These are phyloP conservation scores for Leishmania arabica DNA, from an alignment of 208 protist species.

Conservation along the genomic window DNA sequence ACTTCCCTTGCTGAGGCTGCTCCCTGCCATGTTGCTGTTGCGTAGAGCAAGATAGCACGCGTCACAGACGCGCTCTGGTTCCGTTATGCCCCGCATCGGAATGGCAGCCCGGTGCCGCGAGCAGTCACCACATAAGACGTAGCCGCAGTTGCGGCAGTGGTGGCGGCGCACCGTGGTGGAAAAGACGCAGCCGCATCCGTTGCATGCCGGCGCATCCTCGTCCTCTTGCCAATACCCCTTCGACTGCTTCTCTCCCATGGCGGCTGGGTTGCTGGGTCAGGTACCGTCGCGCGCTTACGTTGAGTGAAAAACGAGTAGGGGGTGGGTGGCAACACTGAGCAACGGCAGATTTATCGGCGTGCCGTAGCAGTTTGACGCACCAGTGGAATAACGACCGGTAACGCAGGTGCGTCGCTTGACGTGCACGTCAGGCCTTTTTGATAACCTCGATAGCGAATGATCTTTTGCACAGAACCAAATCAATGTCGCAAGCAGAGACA, in stretches of 20 bases:
- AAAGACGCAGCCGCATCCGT: conserved; percentile 74
- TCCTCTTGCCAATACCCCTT: conserved; percentile 90
- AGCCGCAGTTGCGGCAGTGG: conserved; percentile 95
- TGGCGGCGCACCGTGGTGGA: conserved; percentile 80
- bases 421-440: not conserved
- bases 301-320: too few species aligned
- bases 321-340: not conserved
- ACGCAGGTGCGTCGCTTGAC: not conserved
- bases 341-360: not conserved
- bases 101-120: conserved; percentile 56
- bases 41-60: conserved; percentile 65
- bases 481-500: too few species aligned
- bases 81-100: conserved; percentile 49
- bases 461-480: not conserved
- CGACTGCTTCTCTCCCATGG: conserved; percentile 61
- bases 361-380: not conserved
- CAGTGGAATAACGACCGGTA: not conserved
- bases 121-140: conserved; percentile 92
- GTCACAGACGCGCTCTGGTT: conserved; percentile 72
- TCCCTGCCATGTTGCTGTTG: conserved; percentile 26
- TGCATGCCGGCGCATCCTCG: conserved; percentile 78
- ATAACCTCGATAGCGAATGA: not conserved
- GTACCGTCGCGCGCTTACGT: not conserved
- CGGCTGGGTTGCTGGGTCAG: not conserved
- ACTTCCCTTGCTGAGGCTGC: conserved; percentile 13